A percentile compares a stretch with the other conserved stretches of the same genome.
phyloP scores from a whole-genome alignment of 805 yeast genomes.

The Teunomyces pallodes region DNA sequence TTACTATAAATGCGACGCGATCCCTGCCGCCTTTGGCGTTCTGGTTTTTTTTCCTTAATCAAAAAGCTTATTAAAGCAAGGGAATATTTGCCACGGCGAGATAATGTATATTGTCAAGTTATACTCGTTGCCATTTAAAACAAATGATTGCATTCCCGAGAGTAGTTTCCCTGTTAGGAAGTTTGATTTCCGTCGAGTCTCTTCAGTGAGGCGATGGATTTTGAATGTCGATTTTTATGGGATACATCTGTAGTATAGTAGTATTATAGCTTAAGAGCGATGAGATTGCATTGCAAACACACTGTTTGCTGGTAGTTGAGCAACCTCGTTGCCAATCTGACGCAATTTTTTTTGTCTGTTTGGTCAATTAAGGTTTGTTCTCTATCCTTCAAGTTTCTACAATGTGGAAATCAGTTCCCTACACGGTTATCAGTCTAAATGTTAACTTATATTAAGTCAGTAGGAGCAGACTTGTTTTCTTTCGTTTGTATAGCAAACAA shows the following conservation, averaged over 20 bases:
- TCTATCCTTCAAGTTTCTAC: neutral
- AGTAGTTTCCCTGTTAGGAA: conserved; percentile 56
- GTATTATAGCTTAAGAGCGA: neutral
- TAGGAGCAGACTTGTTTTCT: conserved; percentile 2
- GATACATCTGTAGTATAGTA: conserved; percentile 26
- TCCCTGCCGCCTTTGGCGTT: conserved; percentile 5
- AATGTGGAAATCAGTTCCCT: neutral
- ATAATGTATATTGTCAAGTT: conserved; percentile 58
- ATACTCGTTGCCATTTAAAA: conserved; percentile 60
- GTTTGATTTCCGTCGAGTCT: conserved; percentile 53
- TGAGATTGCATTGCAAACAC: no score
- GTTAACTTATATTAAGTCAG: conserved; percentile 9
- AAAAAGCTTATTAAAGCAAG: conserved; percentile 51
- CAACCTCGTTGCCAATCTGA: neutral
- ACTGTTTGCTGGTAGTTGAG: neutral
- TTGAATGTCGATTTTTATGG: conserved; percentile 58
- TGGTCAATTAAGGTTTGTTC: neutral
- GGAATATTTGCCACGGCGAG: conserved; percentile 71
- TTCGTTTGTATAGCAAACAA: conserved; percentile 4
- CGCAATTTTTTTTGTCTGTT: no score
- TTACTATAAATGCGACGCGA: conserved; percentile 7
- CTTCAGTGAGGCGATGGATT: conserved; percentile 52
- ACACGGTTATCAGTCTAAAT: neutral
- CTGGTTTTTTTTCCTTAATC: conserved; percentile 42
- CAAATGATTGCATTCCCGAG: conserved; percentile 49